Percentiles rank a stretch among this genome's conserved stretches.
These are phyloP conservation scores for Lentinula sp. DNA, from an alignment of 768 basidiomycete species.

Conservation along the genomic window DNA sequence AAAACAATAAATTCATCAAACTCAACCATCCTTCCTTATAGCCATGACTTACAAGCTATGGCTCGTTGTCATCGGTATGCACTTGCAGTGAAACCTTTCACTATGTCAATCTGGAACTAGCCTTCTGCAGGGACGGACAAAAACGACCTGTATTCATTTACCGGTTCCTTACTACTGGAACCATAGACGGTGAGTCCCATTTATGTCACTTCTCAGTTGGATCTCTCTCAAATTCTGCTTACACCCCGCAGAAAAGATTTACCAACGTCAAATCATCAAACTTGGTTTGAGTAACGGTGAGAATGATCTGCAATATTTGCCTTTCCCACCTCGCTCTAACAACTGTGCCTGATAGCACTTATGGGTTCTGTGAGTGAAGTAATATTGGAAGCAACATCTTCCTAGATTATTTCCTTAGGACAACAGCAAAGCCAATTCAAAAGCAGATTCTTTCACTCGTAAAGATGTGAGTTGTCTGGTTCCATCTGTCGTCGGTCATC, in stretches of 20 bases:
- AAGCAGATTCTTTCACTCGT: slow-evolving; percentile 79
- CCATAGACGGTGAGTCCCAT: slow-evolving; percentile 70
- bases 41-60: slow-evolving; percentile 95
- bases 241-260: slow-evolving; percentile 68
- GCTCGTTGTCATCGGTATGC: slow-evolving; percentile 86
- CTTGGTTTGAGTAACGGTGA: slow-evolving; percentile 82
- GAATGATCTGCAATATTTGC: slow-evolving; percentile 22
- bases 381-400: background rate
- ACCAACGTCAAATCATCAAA: slow-evolving; percentile 92
- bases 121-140: slow-evolving; percentile 74
- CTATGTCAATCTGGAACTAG: slow-evolving; percentile 5
- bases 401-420: slow-evolving; percentile 9
- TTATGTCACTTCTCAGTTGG: background rate
- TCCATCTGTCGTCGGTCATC: background rate
- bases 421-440: slow-evolving; percentile 43
- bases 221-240: background rate
- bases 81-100: background rate
- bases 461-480: slow-evolving; percentile 59
- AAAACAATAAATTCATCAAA: background rate
- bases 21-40: slow-evolving; percentile 16
- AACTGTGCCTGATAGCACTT: slow-evolving; percentile 37
- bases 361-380: slow-evolving; percentile 56
- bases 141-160: slow-evolving; percentile 89
- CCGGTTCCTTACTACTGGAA: slow-evolving; percentile 77
- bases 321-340: background rate